Evolutionary conservation across 768 basidiomycete species (phyloP), one percentile per base, ranked within the genome.

Genomic region (Strobilomyces echinocephalus): DNA sequence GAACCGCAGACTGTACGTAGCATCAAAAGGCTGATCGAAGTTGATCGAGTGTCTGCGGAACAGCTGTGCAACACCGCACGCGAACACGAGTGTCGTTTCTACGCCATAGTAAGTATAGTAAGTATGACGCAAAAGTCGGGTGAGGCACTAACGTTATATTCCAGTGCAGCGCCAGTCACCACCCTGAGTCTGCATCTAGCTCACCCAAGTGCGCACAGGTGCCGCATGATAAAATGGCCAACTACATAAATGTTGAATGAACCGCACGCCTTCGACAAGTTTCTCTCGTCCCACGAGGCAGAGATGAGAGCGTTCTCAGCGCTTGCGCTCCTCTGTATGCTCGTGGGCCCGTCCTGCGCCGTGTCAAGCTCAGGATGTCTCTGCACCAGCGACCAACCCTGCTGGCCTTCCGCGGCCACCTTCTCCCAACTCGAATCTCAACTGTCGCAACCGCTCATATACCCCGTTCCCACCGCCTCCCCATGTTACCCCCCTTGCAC

Each of bases 391-490:
- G 52, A 46, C 9, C 55, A 76, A 28, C 9, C 64, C 1, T 80
- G 77, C 60, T 79, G 78, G 76, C 78, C 79, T 3, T 66, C 60
- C n/a, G 44, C 63, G 0, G 39, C 63, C 2, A 63, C 66, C 1
- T 76, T 78, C 54, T 38, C 64, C 9, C 38, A 54, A 6, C 66
- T 79, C 11, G 56, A 69, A 8, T 58, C 63, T 4, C 63, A 72
- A 47, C 46, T 80, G 26, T 78, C 79, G 1, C 76, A 75, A 34
- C 76, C 76, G 0, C 69, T 80, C 30, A 46, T 81, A 8, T 60
- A 67, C 16, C 79, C 78, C 0, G 42, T 61, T 0, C 75, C 79
- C 1, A 69, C 71, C 4, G 76, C 73, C 2, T 68, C 68, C 1
- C 66, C 70, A 1, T 80, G 77, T 56, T 79, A 80, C 52, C 70